phyloP scores from a whole-genome alignment of 805 yeast genomes.

The Nakazawaea wickerhamii region DNA sequence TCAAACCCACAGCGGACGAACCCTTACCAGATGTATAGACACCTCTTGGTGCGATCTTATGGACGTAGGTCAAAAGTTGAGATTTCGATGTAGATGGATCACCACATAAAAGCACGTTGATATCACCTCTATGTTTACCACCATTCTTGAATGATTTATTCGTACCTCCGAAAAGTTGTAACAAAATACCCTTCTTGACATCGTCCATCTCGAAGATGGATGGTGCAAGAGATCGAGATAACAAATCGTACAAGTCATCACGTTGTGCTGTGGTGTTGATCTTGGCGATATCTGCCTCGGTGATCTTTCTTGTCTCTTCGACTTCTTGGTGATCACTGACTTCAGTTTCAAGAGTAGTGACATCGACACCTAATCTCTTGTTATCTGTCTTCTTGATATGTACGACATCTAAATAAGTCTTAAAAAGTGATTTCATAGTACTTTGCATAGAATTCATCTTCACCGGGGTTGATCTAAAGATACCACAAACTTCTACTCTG shows the following conservation, averaged over 20 bases:
- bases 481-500: conserved; percentile 90
- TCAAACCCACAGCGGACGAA: conserved; percentile 97
- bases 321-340: conserved; percentile 60
- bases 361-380: conserved; percentile 75
- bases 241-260: conserved; percentile 75
- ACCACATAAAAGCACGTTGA: conserved; percentile 88
- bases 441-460: conserved; percentile 82
- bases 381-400: conserved; percentile 85
- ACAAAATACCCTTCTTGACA: conserved; percentile 88
- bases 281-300: conserved; percentile 61
- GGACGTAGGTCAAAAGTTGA: conserved; percentile 90
- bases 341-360: conserved; percentile 60
- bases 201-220: conserved; percentile 94
- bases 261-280: conserved; percentile 61
- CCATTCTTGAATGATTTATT: conserved; percentile 85
- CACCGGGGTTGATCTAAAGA: conserved; percentile 89
- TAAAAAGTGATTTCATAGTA: conserved; percentile 75
- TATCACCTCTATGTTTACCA: conserved; percentile 94
- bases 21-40: conserved; percentile 98
- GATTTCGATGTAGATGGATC: conserved; percentile 98
- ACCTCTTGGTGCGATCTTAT: conserved; percentile 96
- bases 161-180: conserved; percentile 94
- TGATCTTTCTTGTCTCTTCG: conserved; percentile 66
- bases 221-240: conserved; percentile 94
- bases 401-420: conserved; percentile 91